Evolutionary conservation across 805 yeast genomes (phyloP).

Genomic region (Ogataea nakhonphanomensis): DNA sequence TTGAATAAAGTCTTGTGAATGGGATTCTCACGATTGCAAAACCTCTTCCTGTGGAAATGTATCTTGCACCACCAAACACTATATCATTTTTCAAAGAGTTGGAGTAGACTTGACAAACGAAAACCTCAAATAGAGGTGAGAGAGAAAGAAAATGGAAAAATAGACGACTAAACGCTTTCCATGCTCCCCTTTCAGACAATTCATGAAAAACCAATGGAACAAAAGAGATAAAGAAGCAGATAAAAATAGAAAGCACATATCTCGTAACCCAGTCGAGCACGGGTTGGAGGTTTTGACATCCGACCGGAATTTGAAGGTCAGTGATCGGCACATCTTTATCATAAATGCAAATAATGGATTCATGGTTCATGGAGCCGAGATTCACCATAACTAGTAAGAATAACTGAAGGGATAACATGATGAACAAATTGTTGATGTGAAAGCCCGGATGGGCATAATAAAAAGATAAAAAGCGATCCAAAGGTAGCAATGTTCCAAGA

Average conservation of each 20-base stretch:
- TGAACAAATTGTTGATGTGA: slow-evolving; percentile 86
- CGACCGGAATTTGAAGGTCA: slow-evolving; percentile 69
- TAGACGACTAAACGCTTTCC: slow-evolving; percentile 70
- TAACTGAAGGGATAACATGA: slow-evolving; percentile 79
- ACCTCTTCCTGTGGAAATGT: slow-evolving; percentile 91
- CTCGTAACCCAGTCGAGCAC: slow-evolving; percentile 88
- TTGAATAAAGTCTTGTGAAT: slow-evolving; percentile 68
- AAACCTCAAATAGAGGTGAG: slow-evolving; percentile 91
- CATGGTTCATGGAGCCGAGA: slow-evolving; percentile 74
- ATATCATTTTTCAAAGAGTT: slow-evolving; percentile 71
- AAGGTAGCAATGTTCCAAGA: slow-evolving; percentile 82
- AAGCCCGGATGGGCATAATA: slow-evolving; percentile 97
- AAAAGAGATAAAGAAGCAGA: slow-evolving; percentile 90
- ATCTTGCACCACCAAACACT: slow-evolving; percentile 87
- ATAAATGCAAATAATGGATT: slow-evolving; percentile 65
- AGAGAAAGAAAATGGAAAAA: slow-evolving; percentile 74
- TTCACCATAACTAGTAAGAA: slow-evolving; percentile 79
- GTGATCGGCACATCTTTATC: slow-evolving; percentile 67
- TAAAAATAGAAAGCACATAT: slow-evolving; percentile 84
- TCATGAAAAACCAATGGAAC: slow-evolving; percentile 87
- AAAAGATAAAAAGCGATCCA: slow-evolving; percentile 86
- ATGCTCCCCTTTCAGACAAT: slow-evolving; percentile 76
- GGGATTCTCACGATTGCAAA: slow-evolving; percentile 82
- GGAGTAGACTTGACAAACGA: slow-evolving; percentile 91
- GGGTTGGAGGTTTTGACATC: slow-evolving; percentile 83